Base-by-base conservation (phyloP, 2,329 filamentous ascomycete genomes). In the Phoma sp. region DNA sequence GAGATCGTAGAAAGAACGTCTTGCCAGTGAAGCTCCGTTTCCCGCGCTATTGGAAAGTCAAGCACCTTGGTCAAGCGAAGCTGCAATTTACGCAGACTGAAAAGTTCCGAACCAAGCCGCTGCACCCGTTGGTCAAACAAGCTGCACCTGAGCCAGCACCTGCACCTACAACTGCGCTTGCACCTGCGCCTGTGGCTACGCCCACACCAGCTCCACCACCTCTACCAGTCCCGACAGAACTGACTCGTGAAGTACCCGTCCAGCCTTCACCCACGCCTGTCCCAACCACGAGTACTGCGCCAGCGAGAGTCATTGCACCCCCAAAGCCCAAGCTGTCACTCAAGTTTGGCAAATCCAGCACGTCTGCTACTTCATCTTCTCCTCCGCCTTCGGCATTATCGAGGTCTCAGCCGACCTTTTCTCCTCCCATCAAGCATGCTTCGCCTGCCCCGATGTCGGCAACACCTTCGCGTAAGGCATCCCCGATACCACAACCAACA, bases 11-110 rank as follows among this genome's bases (percentile, higher is more conserved):
- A 7, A 67, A 77, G n/a, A 80, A 80, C 14, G 78, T 77, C 18
- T 75, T 81, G 25, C 71, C 76, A 18, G 75, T 86, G n/a, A 73
- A 64, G 8, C 63, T 88, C 46, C 79, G 77, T 55, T 80, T 82
- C 52, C 86, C 85, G 24, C 79, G 78, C 10, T 86, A 83, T 65
- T 88, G 83, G 82, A 78, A 74, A 50, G 79, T 79, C 27, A 71
- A 80, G 61, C 75, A 85, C 60, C 57, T 81, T 22, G 84, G 84
- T 48, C 79, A 80, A 62, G 83, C 58, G 41, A 40, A 58, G 27
- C 13, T 76, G 33, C 65, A 61, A 14, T 76, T 76, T 52, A 67
- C 54, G 41, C 64, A 65, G 30, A 67, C 60, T 13, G 57, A 68
- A 0, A 65, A 55, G 42, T 54, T 59, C 38, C 64, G 71, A 9